phyloP scores from a whole-genome alignment of 768 basidiomycete species.

The Suillus clintonianus region DNA sequence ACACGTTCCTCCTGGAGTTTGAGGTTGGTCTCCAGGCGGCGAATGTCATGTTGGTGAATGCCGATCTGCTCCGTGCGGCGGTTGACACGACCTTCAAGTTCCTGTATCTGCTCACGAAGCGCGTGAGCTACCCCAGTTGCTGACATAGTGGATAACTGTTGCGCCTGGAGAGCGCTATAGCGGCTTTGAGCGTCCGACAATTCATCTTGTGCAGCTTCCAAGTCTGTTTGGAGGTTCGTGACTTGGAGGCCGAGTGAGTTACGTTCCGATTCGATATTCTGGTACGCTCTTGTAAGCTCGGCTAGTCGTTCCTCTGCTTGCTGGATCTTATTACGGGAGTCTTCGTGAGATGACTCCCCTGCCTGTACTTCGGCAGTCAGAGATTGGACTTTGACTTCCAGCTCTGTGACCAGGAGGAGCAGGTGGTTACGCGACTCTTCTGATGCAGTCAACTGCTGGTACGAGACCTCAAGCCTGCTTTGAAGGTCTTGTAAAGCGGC shows the following conservation, averaged over 20 bases:
- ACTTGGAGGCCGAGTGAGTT: conserved; percentile 66
- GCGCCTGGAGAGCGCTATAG: conserved; percentile 61
- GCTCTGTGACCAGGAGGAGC: conserved; percentile 34
- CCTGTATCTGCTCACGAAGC: conserved; percentile 64
- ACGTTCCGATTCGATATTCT: conserved; percentile 64
- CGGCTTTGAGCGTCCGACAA: conserved; percentile 58
- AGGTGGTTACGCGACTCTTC: conserved; percentile 20
- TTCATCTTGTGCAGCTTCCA: conserved; percentile 53
- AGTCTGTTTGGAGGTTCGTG: conserved; percentile 61
- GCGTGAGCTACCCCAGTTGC: conserved; percentile 53
- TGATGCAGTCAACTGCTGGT: conserved; percentile 38
- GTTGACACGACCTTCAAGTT: conserved; percentile 64
- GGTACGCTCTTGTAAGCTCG: conserved; percentile 47
- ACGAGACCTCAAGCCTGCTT: conserved; percentile 33
- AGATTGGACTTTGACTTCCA: conserved; percentile 34
- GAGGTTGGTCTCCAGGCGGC: conserved; percentile 73
- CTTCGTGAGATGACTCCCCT: conserved; percentile 37
- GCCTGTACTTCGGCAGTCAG: conserved; percentile 34
- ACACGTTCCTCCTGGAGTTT: conserved; percentile 75
- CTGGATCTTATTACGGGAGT: conserved; percentile 31
- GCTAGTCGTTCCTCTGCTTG: conserved; percentile 41
- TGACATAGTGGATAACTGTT: conserved; percentile 68
- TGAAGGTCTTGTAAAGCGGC: conserved; percentile 26
- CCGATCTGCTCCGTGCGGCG: conserved; percentile 75
- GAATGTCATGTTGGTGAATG: conserved; percentile 78